Conservation (phyloP, 192 early-diverging fungal species). For the Podila horticola region DNA sequence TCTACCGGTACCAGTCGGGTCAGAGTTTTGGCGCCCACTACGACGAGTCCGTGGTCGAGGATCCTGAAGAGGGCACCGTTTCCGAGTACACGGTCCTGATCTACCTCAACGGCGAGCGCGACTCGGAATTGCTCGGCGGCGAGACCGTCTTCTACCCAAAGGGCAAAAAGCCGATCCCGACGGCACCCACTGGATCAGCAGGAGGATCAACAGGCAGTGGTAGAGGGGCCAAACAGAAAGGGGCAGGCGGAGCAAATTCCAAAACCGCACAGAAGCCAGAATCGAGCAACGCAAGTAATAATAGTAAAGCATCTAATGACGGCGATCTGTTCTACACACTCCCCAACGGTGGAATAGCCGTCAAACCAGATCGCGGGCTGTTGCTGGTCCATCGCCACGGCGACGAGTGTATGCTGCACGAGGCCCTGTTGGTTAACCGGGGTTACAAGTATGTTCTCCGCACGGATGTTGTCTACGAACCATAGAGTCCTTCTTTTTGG, state of each 20-base stretch:
- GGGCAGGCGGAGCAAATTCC: slow-evolving; percentile 2
- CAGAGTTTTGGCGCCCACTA: slow-evolving; percentile 71
- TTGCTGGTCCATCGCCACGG: slow-evolving; percentile 71
- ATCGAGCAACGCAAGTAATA: background rate
- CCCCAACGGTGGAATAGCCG: slow-evolving; percentile 59
- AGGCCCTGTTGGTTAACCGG: slow-evolving; percentile 59
- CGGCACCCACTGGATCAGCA: background rate
- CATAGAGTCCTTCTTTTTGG: background rate
- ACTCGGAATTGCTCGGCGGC: slow-evolving; percentile 37
- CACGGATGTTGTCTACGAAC: slow-evolving; percentile 65
- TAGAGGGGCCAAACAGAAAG: background rate
- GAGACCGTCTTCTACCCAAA: slow-evolving; percentile 43
- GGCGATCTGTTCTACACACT: slow-evolving; percentile 60
- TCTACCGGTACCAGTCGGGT: slow-evolving; percentile 70
- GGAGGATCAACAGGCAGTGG: background rate
- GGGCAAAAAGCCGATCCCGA: slow-evolving; percentile 15
- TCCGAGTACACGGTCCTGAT: slow-evolving; percentile 69
- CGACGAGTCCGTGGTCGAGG: slow-evolving; percentile 65
- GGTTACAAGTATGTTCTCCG: slow-evolving; percentile 69
- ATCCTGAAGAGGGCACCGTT: slow-evolving; percentile 52
- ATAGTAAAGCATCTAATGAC: slow-evolving; percentile 41
- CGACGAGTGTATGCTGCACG: slow-evolving; percentile 70
- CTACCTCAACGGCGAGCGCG: slow-evolving; percentile 62
- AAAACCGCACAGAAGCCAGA: background rate
- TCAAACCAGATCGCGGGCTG: slow-evolving; percentile 65